Conservation (phyloP, 768 basidiomycete genomes). For the Boletus barrowsii region DNA sequence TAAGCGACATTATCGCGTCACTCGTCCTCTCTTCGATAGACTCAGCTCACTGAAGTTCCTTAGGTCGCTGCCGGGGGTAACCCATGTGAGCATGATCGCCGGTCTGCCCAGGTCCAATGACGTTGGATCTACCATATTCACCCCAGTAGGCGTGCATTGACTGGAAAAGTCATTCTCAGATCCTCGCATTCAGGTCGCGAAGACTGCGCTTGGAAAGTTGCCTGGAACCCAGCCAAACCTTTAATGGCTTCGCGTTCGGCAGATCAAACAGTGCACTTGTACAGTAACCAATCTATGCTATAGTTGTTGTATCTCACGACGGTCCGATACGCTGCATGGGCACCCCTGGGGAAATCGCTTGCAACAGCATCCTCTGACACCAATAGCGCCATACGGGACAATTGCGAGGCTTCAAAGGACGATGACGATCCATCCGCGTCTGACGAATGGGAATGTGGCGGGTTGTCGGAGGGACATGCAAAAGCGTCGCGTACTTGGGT, state of each 20-base stretch:
- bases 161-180: background rate
- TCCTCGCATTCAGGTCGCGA: conserved; percentile 53
- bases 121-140: conserved; percentile 14
- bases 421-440: conserved; percentile 29
- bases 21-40: too few species aligned
- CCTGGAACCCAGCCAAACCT: conserved; percentile 84
- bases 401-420: conserved; percentile 44
- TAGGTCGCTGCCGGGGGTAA: too few species aligned
- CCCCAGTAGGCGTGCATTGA: conserved; percentile 15
- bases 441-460: conserved; percentile 85
- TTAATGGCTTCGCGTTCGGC: conserved; percentile 91
- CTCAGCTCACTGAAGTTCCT: too few species aligned
- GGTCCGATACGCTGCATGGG: conserved; percentile 83
- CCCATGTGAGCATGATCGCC: too few species aligned
- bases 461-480: conserved; percentile 93
- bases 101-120: conserved; percentile 7
- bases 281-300: conserved; percentile 38
- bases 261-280: conserved; percentile 89
- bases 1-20: too few species aligned
- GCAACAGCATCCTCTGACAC: conserved; percentile 95
- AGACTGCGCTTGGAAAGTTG: conserved; percentile 82
- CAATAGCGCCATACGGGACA: conserved; percentile 89
- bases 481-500: conserved; percentile 79
- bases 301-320: conserved; percentile 52
- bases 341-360: too few species aligned